phyloP scores from a whole-genome alignment of 2,329 filamentous ascomycete genomes.

The Paecilomyces variotii region DNA sequence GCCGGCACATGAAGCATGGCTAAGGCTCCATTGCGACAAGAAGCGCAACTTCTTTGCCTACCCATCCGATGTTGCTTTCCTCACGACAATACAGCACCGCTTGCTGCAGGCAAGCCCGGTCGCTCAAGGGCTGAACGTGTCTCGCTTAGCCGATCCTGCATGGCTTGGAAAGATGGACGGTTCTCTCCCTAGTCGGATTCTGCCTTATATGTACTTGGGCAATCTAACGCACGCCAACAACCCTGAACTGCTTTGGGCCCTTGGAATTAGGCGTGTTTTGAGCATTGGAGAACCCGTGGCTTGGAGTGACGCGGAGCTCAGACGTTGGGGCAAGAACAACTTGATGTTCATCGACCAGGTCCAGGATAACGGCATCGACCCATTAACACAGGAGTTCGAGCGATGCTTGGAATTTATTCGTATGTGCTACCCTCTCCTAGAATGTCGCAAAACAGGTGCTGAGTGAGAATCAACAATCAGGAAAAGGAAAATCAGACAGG shows the following conservation, averaged over 20 bases:
- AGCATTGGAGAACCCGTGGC: conserved; percentile 84
- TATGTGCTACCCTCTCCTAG: conserved; percentile 41
- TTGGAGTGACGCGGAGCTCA: conserved; percentile 65
- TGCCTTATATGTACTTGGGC: conserved; percentile 93
- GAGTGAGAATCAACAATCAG: conserved; percentile 39
- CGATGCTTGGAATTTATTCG: conserved; percentile 87
- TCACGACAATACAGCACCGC: conserved; percentile 68
- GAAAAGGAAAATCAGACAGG: conserved; percentile 65
- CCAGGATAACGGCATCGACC: conserved; percentile 95
- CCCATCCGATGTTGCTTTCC: conserved; percentile 73
- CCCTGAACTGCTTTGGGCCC: conserved; percentile 64
- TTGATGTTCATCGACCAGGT: conserved; percentile 75
- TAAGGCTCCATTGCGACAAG: conserved; percentile 71
- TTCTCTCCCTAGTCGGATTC: conserved; percentile 77
- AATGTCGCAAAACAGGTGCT: not conserved
- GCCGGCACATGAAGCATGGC: conserved; percentile 77
- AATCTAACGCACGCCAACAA: conserved; percentile 94
- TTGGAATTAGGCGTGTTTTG: conserved; percentile 81
- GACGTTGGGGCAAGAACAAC: conserved; percentile 69
- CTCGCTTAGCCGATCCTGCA: conserved; percentile 47
- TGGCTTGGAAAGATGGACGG: conserved; percentile 85
- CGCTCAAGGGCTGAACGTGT: conserved; percentile 15
- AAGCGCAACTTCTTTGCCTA: conserved; percentile 95
- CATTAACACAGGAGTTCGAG: conserved; percentile 75
- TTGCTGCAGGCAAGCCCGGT: conserved; percentile 51